Percentiles rank a stretch among this genome's conserved stretches.
Conservation (phyloP, 169 alveolate species). For the Fabrea salina region DNA sequence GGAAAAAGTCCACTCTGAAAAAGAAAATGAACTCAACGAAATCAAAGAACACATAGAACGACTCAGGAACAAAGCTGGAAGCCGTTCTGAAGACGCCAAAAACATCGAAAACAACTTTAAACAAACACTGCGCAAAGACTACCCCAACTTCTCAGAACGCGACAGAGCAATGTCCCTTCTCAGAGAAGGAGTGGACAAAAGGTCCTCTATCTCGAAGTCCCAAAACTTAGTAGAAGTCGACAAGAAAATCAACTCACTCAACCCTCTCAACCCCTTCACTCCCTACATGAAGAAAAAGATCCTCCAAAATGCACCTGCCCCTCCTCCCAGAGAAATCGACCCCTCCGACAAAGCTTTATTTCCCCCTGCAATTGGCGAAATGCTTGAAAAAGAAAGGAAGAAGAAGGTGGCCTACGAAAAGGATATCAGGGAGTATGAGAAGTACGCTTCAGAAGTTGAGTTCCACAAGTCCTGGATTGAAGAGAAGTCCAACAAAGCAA, state of each 20-base stretch:
- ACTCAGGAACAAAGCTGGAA: background rate
- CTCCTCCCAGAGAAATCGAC: slow-evolving; percentile 9
- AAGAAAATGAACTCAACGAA: background rate
- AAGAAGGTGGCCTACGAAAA: background rate
- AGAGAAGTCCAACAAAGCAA: background rate
- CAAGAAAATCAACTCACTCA: background rate
- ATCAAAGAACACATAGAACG: background rate
- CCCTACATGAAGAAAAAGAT: slow-evolving; percentile 14
- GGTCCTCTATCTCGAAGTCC: too few species aligned
- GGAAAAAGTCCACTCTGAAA: background rate
- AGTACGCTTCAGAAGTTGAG: slow-evolving; percentile 16
- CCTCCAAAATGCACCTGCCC: background rate
- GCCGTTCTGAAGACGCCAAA: background rate
- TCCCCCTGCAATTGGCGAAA: background rate
- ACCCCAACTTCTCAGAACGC: background rate
- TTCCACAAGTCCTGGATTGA: slow-evolving; percentile 20
- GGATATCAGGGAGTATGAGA: background rate
- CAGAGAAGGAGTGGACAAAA: slow-evolving; percentile 4
- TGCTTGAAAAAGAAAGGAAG: background rate
- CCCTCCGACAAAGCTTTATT: background rate
- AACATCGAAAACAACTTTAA: background rate
- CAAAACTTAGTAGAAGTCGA: background rate
- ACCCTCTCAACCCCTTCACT: slow-evolving; percentile 25
- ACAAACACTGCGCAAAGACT: background rate
- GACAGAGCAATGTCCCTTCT: background rate